Evolutionary conservation across 177 flowering plant species (phyloP), one percentile per base, ranked within the genome.

Genomic region (Vitis hybrid): DNA sequence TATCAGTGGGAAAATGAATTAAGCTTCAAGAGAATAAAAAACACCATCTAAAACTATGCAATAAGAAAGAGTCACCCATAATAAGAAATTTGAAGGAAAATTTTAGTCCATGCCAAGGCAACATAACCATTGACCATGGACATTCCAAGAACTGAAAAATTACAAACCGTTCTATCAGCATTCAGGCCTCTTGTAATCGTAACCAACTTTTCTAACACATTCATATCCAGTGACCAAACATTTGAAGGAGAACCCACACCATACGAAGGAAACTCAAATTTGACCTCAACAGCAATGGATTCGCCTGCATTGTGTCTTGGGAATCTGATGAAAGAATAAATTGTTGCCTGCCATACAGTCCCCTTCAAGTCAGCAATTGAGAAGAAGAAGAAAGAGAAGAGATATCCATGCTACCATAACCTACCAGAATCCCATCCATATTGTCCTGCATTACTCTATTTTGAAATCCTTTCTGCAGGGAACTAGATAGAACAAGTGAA

Each of bases 311-410:
- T 72, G 26, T 66, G 75, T 71, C 91, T 78, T 10, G 98, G 98
- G 64, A 87, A 95, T 72, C 81, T 89, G 86, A 92, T 81, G 62
- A 93, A 85, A 3, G 82, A 76, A 78, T 80, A 83, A 51, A 93
- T 64, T 9, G 84, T 73, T 62, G 80, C 84, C 97, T 91, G 87
- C 66, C 61, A 77, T 50, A 14, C 13, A 67, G 66, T 4, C 48
- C 2, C 64, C 1, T 63, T 3, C 48, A 52, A 71, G 74, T 70
- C 64, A 76, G 61, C 32, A 56, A 57, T 64, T 69, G 6, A 62
- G 59, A 70, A 11, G 9, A 30, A 65, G n/a, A 23, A 58, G 6
- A 51, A n/a, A 15, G 15, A n/a, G 45, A 65, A 45, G 11, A 49
- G 55, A 54, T 7, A 21, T 18, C 17, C 17, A n/a, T 13, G 61